These are phyloP conservation scores for Phialophora expanda DNA, from an alignment of 2,329 filamentous ascomycete genomes.

Conservation along the genomic window DNA sequence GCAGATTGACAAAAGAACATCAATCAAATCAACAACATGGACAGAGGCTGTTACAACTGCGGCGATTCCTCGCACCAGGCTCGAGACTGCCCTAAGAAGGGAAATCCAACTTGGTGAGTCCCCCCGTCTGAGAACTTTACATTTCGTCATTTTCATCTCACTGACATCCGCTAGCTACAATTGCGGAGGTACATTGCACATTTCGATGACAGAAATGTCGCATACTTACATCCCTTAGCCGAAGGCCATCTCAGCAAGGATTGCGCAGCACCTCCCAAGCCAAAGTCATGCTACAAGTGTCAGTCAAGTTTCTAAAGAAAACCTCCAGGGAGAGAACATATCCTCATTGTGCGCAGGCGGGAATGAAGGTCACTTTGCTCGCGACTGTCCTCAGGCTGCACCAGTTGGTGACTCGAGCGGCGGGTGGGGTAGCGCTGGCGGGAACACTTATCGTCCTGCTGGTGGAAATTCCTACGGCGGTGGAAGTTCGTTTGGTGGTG, in stretches of 20 bases:
- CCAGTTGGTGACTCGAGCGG: slow-evolving; percentile 52
- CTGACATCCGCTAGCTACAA: slow-evolving; percentile 67
- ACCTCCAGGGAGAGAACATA: slow-evolving; percentile 11
- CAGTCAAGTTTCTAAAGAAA: slow-evolving; percentile 23
- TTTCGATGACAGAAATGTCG: slow-evolving; percentile 1
- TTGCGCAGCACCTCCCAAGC: slow-evolving; percentile 86
- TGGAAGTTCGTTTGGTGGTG: slow-evolving; percentile 55
- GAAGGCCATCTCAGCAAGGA: slow-evolving; percentile 87
- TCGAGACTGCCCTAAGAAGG: slow-evolving; percentile 84
- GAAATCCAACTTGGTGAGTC: slow-evolving; percentile 78
- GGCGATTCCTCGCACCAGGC: slow-evolving; percentile 55
- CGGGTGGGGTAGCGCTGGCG: slow-evolving; percentile 54
- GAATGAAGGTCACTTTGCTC: slow-evolving; percentile 82
- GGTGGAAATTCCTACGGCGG: slow-evolving; percentile 55
- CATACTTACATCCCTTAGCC: slow-evolving; percentile 44
- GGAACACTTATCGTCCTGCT: slow-evolving; percentile 43
- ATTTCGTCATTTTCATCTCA: slow-evolving; percentile 31
- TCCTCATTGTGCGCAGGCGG: slow-evolving; percentile 74
- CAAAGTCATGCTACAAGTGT: slow-evolving; percentile 70
- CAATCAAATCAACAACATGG: slow-evolving; percentile 48
- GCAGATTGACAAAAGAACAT: background rate
- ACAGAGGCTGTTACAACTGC: slow-evolving; percentile 66
- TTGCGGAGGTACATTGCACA: slow-evolving; percentile 69
- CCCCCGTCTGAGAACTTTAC: slow-evolving; percentile 3
- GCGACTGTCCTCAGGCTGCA: slow-evolving; percentile 55